Base-by-base conservation (phyloP, 495 filamentous ascomycete species). In the Margaritispora aquatica region DNA sequence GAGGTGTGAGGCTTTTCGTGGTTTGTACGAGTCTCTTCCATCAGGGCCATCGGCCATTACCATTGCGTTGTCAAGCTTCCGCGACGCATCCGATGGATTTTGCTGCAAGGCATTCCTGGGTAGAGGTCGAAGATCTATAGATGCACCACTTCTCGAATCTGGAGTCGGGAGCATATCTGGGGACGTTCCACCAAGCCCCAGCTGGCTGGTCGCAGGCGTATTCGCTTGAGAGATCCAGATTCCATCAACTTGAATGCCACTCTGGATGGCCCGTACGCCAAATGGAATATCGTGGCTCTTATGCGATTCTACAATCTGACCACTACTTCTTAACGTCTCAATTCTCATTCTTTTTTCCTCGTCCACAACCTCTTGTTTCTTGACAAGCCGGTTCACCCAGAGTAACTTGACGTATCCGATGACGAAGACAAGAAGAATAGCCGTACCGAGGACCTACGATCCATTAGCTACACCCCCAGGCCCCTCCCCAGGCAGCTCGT, bases 231-330 rank as follows among this genome's bases (percentile, higher is more conserved):
- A 93, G 23, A 92, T 87, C 84, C 90, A 96, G 52, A 97, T 92
- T 5, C 92, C 94, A 60, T 95, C 89, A 13, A 95, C 82, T 65
- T 90, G 83, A 22, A 96, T 77, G 13, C 92, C 92, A 61, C 81
- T 88, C 67, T 98, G 88, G 26, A 98, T 80, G 17, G 93, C 92
- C 65, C 88, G 84, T 27, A 96, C 84, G 23, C 94, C 94, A 66
- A 97, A 98, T 2, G 90, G 92, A 49, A 96, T 81, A 15, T 89
- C 84, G 55, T 59, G 55, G 34, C 53, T 58, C 54, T 48, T 63
- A 15, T 47, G 26, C 19, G 59, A 63, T 23, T 83, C 77, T 65
- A 68, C 70, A 69, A 68, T 74, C 66, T 72, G 65, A 3, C 77
- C 76, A 17, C 73, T 78, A 67, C 76, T 77, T 31, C 80, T 75